Evolutionary conservation across 345 rosid species (phyloP), one percentile per base, ranked within the genome.

Genomic region (Ceriops zippeliana): DNA sequence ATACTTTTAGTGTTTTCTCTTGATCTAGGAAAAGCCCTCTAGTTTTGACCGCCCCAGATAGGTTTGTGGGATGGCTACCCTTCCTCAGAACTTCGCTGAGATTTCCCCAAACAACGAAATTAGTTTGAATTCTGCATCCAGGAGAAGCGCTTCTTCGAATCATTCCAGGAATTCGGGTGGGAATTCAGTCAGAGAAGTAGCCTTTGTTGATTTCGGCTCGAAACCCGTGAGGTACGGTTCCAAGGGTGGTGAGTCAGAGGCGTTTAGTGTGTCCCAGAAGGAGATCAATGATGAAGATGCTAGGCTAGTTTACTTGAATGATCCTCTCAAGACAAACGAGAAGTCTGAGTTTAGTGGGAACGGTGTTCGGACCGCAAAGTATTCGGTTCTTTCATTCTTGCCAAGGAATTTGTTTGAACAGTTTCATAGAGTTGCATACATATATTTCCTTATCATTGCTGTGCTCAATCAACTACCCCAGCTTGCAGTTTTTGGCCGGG

Each of bases 401-500:
- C 97, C 97, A 2, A 80, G 85, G 75, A 91, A 91, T 78, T 82
- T 91, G 74, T 91, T 85, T 72, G 97, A 91, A 72, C 97, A 91
- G 81, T 91, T 91, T 62, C 97, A 88, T 71, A 86, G 97, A 84
- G 93, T 91, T 75, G 97, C 96, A 6, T 91, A 89, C 74, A 79
- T 89, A 31, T 91, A 91, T 80, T 91, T 91, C 71, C 86, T 91
- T 56, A 85, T 87, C 7, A 91, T 91, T 76, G 97, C 93, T 1
- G 82, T 91, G 60, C 97, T 91, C 62, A 91, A 91, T 77, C 97
- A 91, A 82, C 87, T 91, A 49, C 97, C 97, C 2, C 97, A 91
- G 86, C 93, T 91, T 15, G 97, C 97, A 0, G 97, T 91, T 38
- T 91, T 91, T 46, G 93, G 97, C 20, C 87, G 96, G 63, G 86